These are phyloP conservation scores for Dictyophora rubrovolvata DNA, from an alignment of 768 basidiomycete genomes.

Conservation along the genomic window DNA sequence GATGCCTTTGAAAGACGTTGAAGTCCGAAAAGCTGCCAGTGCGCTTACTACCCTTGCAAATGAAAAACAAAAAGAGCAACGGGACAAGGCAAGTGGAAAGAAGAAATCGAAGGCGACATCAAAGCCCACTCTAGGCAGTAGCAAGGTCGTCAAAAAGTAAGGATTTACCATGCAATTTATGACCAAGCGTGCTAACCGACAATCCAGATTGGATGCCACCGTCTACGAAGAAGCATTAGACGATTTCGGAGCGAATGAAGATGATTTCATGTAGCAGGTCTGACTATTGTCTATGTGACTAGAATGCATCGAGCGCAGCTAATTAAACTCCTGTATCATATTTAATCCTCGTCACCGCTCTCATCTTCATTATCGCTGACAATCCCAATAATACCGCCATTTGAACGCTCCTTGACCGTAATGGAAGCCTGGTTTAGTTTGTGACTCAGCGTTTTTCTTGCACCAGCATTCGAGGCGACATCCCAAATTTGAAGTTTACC, in stretches of 20 bases:
- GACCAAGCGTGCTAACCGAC: background rate
- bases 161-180: conserved; percentile 11
- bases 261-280: conserved; percentile 80
- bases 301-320: background rate
- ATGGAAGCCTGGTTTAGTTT: conserved; percentile 70
- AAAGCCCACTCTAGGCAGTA: conserved; percentile 70
- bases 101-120: conserved; percentile 66
- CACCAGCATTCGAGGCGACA: conserved; percentile 72
- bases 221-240: conserved; percentile 85
- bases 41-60: conserved; percentile 81
- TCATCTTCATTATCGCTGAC: conserved; percentile 51
- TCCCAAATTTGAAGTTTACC: conserved; percentile 97
- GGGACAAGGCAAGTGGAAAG: conserved; percentile 80
- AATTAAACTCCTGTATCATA: background rate
- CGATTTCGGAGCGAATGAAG: conserved; percentile 64
- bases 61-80: conserved; percentile 88
- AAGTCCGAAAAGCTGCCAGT: conserved; percentile 82
- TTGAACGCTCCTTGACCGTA: conserved; percentile 43
- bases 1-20: conserved; percentile 74
- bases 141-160: conserved; percentile 57
- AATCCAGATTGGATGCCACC: conserved; percentile 59
- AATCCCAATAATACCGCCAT: conserved; percentile 62
- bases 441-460: conserved; percentile 69
- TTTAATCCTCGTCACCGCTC: conserved; percentile 23
- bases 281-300: background rate